Percentiles rank a stretch among this genome's conserved stretches.
These are phyloP conservation scores for Bombardia bombarda DNA, from an alignment of 495 filamentous ascomycete species.

Conservation along the genomic window DNA sequence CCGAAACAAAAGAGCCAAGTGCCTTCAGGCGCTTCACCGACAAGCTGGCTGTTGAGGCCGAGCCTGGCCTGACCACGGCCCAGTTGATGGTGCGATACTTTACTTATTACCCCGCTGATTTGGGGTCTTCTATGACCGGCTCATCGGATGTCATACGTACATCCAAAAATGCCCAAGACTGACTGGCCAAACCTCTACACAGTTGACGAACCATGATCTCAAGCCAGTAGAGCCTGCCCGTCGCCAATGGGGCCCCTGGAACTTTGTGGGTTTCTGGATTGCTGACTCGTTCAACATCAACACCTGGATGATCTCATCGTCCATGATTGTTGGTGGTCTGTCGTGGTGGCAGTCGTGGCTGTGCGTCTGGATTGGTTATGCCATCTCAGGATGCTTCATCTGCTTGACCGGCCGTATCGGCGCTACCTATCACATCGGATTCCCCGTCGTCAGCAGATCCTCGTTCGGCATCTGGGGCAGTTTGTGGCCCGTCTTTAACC, in stretches of 20 bases:
- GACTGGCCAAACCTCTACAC: constrained; percentile 1
- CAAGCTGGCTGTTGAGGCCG: constrained; percentile 62
- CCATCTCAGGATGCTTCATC: constrained; percentile 67
- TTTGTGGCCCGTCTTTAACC: constrained; percentile 86
- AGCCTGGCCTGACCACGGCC: constrained; percentile 71
- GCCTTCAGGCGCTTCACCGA: constrained; percentile 23
- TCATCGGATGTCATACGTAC: too few relatives aligned
- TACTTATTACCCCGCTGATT: not conserved
- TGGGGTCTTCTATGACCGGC: too few relatives aligned
- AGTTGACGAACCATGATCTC: constrained; percentile 81
- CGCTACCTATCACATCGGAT: constrained; percentile 83
- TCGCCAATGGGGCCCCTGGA: constrained; percentile 81
- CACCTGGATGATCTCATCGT: constrained; percentile 95
- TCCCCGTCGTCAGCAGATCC: constrained; percentile 67
- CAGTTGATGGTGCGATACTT: constrained; percentile 60
- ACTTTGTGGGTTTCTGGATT: constrained; percentile 88
- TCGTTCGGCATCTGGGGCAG: constrained; percentile 84
- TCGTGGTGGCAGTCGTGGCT: constrained; percentile 97
- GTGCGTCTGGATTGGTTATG: constrained; percentile 79
- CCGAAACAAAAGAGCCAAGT: constrained; percentile 5
- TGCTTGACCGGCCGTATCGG: constrained; percentile 76
- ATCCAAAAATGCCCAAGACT: constrained; percentile 1
- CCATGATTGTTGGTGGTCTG: constrained; percentile 63
- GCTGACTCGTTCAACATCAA: constrained; percentile 97
- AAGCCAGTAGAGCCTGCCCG: constrained; percentile 83